These are phyloP conservation scores for Eucalyptus grandis DNA, from an alignment of 345 rosid genomes.

Conservation along the genomic window DNA sequence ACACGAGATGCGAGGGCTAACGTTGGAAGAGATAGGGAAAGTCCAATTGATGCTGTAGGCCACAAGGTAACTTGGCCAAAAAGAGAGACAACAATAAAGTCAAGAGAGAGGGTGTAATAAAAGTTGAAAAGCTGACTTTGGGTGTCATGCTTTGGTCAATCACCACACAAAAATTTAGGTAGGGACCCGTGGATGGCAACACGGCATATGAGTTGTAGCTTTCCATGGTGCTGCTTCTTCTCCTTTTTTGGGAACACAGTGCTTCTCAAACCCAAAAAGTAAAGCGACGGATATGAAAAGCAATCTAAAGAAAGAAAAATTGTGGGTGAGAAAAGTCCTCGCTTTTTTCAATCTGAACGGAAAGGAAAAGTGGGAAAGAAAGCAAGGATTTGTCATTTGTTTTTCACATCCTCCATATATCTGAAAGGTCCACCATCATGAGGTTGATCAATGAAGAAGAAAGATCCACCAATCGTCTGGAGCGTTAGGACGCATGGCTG, in stretches of 20 bases:
- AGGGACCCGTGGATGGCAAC: constrained; percentile 2
- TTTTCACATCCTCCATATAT: background rate
- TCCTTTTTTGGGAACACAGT: background rate
- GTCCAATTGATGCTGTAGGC: background rate
- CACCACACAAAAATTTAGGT: background rate
- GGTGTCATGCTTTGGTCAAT: background rate
- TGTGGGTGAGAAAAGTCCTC: background rate
- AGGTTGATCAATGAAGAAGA: background rate
- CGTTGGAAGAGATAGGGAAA: background rate
- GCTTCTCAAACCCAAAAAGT: background rate
- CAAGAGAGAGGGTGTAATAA: background rate
- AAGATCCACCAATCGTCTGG: background rate
- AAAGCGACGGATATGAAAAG: background rate
- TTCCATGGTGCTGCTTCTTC: background rate
- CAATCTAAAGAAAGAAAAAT: background rate
- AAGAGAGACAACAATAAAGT: background rate
- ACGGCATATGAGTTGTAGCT: background rate
- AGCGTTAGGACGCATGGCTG: background rate
- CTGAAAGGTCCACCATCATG: background rate
- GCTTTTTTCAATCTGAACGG: background rate
- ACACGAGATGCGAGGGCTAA: background rate
- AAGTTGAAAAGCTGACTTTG: background rate
- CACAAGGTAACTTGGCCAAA: background rate
- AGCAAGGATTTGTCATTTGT: background rate
- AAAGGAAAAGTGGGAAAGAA: background rate